A percentile compares a stretch with the other conserved stretches of the same genome.
phyloP scores from a whole-genome alignment of 306 rosid genomes.

The Rubus idaeus region DNA sequence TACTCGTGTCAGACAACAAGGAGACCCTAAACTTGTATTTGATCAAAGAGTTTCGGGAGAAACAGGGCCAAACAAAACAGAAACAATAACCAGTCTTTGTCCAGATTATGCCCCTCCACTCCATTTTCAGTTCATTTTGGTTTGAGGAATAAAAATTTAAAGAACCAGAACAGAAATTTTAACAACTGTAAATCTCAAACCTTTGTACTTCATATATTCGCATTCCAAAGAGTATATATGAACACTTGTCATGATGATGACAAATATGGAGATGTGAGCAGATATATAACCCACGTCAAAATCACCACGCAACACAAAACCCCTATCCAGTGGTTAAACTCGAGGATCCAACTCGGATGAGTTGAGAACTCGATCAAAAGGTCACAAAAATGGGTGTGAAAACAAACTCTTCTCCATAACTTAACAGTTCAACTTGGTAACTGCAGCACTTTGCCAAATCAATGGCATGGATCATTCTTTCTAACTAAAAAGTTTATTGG shows the following conservation, averaged over 20 bases:
- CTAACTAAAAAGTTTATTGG: conserved; percentile 48
- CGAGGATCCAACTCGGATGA: neutral
- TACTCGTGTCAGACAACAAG: no score
- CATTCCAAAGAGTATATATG: conserved; percentile 9
- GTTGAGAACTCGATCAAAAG: neutral
- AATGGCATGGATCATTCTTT: neutral
- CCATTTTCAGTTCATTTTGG: neutral
- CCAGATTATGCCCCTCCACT: neutral
- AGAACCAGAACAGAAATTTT: neutral
- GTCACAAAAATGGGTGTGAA: neutral
- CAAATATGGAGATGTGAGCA: neutral
- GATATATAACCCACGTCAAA: neutral
- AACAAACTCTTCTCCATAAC: neutral
- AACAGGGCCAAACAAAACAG: neutral
- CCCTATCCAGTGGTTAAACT: neutral
- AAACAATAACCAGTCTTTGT: neutral
- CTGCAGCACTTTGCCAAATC: neutral
- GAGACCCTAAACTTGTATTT: no score
- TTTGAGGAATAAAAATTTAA: neutral
- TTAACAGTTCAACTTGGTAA: neutral
- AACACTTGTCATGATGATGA: neutral
- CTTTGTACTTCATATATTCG: conserved; percentile 1
- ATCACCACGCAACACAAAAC: conserved; percentile 12
- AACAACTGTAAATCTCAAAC: conserved; percentile 3
- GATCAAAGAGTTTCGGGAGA: no score